phyloP scores from a whole-genome alignment of 2,329 filamentous ascomycete genomes.

The Thelonectria discophora region DNA sequence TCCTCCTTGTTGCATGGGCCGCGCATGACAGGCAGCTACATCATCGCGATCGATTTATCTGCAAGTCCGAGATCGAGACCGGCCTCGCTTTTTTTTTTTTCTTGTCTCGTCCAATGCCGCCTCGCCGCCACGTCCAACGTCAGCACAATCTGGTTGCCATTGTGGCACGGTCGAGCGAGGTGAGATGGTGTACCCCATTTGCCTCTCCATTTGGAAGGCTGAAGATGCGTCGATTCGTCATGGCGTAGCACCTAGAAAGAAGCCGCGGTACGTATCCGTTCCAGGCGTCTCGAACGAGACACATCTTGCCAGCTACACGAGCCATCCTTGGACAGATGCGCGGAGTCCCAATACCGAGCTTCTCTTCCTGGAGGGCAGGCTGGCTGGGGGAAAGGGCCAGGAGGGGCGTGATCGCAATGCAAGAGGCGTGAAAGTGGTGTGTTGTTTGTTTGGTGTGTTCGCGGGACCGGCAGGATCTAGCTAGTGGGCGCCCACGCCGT shows the following conservation, averaged over 20 bases:
- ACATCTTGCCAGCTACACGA: conserved; percentile 18
- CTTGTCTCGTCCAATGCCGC: conserved; percentile 11
- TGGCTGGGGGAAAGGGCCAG: too few relatives aligned
- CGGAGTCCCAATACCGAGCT: conserved; percentile 2
- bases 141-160: conserved; percentile 7
- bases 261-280: conserved; percentile 1
- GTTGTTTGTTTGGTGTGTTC: conserved; percentile 32
- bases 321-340: conserved; percentile 4
- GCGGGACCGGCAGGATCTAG: conserved; percentile 45
- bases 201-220: neutral
- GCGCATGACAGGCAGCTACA: conserved; percentile 34
- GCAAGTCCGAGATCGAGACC: conserved; percentile 31
- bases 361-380: too few relatives aligned
- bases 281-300: conserved; percentile 18
- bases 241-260: conserved; percentile 8
- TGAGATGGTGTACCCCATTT: too few relatives aligned
- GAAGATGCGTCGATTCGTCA: neutral
- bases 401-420: conserved; percentile 27
- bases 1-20: conserved; percentile 35
- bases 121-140: conserved; percentile 15
- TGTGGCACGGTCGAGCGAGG: neutral
- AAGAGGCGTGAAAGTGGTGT: conserved; percentile 30
- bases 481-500: conserved; percentile 36
- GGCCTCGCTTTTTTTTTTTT: conserved; percentile 13
- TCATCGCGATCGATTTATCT: conserved; percentile 36